Evolutionary conservation across 1,284 basidiomycete genomes (phyloP).

Genomic region (Ganoderma resinaceum): DNA sequence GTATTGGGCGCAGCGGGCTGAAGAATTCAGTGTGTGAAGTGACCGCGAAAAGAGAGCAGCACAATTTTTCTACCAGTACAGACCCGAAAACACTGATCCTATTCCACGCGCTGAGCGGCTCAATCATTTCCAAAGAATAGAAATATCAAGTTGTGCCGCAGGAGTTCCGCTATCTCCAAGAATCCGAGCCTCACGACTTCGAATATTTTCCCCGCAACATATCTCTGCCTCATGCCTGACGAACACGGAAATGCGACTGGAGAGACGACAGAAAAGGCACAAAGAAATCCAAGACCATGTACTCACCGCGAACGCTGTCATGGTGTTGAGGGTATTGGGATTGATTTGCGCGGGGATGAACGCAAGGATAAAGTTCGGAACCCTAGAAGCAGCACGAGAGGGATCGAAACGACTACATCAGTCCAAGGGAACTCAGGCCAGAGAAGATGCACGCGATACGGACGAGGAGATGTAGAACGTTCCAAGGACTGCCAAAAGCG

Average conservation of each 20-base stretch:
- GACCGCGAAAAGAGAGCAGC: not conserved
- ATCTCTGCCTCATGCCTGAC: not conserved
- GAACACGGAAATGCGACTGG: constrained; percentile 15
- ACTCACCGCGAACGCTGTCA: constrained; percentile 86
- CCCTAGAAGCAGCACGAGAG: constrained; percentile 48
- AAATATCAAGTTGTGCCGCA: not conserved
- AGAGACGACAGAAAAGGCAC: constrained; percentile 15
- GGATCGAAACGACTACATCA: constrained; percentile 18
- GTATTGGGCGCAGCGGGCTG: too few species aligned
- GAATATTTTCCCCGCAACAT: not conserved
- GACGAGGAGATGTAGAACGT: constrained; percentile 96
- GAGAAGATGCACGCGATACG: constrained; percentile 38
- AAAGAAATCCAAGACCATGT: constrained; percentile 10
- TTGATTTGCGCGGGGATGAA: constrained; percentile 89
- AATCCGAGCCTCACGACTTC: not conserved
- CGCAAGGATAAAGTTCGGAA: constrained; percentile 91
- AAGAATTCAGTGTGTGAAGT: not conserved
- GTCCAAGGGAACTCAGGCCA: constrained; percentile 29
- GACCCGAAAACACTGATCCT: not conserved
- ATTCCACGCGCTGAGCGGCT: not conserved
- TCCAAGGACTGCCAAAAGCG: constrained; percentile 63
- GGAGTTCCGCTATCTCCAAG: not conserved
- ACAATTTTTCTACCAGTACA: not conserved
- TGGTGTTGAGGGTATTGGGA: constrained; percentile 84
- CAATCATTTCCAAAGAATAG: not conserved